Conservation (phyloP, 306 rosid species). For the Quercus wislizeni region DNA sequence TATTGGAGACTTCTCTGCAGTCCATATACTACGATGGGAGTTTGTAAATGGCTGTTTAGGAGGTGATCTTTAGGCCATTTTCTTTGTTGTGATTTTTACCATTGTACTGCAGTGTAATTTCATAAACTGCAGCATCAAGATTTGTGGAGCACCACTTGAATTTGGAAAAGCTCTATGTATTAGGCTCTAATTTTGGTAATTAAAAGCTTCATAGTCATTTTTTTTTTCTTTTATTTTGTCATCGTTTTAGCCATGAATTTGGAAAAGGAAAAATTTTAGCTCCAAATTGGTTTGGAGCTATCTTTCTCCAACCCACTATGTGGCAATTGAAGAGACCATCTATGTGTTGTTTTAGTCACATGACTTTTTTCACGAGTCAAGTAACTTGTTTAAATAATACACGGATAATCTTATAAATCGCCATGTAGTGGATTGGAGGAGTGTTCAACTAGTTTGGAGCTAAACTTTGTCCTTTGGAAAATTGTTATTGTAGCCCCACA, state of each 20-base stretch:
- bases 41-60: constrained; percentile 30
- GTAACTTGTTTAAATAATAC: too few relatives aligned
- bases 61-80: constrained; percentile 15
- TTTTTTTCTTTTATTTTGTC: neutral
- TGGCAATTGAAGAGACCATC: too few relatives aligned
- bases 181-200: constrained; percentile 97
- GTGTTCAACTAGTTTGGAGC: too few relatives aligned
- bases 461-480: neutral
- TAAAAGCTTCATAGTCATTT: constrained; percentile 2
- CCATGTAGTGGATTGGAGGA: too few relatives aligned
- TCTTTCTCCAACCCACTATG: too few relatives aligned
- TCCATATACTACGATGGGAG: constrained; percentile 16
- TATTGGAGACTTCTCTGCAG: constrained; percentile 12
- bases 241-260: neutral
- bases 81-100: constrained; percentile 72
- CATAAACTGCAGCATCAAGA: constrained; percentile 94
- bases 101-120: constrained; percentile 93
- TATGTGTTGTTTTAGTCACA: too few relatives aligned
- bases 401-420: too few relatives aligned
- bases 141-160: constrained; percentile 84
- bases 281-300: too few relatives aligned
- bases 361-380: too few relatives aligned
- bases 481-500: neutral
- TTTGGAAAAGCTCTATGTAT: constrained; percentile 92
- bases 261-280: too few relatives aligned